Base-by-base conservation (phyloP, 306 rosid genomes). In the Macrotyloma uniflorum region DNA sequence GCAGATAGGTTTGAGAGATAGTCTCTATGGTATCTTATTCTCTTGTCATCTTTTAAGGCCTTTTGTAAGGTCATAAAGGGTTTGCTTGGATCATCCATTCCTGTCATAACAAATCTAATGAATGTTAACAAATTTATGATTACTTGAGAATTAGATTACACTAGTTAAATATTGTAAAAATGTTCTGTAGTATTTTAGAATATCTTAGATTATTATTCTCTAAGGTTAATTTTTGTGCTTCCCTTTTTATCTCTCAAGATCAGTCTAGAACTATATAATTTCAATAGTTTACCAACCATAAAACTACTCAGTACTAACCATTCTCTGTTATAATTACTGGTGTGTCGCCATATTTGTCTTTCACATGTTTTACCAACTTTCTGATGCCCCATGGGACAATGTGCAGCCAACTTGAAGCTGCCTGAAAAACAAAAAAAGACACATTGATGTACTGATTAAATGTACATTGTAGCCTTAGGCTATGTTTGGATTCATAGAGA, bases 341-440 rank as follows among this genome's bases (percentile, higher is more conserved):
- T 7, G 89, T 90, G 74, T 94, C 85, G 30, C 91, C 86, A 64
- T 91, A 94, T 84, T 88, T 90, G 9, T 67, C 80, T 72, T 89
- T 94, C 77, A 91, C 87, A 82, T 91, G 79, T 46, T 65, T 84
- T 68, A 88, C 87, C 86, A 90, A 81, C 82, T 89, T 91, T 59
- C 92, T 67, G 75, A 94, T 89, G 9, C 98, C 98, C 98, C 98
- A 94, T 49, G 98, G 97, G 4, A 94, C 98, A 68, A 94, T 91
- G 74, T 74, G 94, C 23, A 94, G 33, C 98, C 98, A 94, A 65
- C 80, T 58, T 57, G 97, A 94, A 73, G 96, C 95, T 59, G 95
- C 97, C 97, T 94, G 80, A 83, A 80, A 80, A 26, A 26, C 1
- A 26, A 2, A 38, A 66, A 20, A 59, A 64, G 18, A 80, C 24